Percentiles rank a stretch among this genome's conserved stretches.
phyloP scores from a whole-genome alignment of 2,329 filamentous ascomycete genomes.

The Aspergillus phoenicis region DNA sequence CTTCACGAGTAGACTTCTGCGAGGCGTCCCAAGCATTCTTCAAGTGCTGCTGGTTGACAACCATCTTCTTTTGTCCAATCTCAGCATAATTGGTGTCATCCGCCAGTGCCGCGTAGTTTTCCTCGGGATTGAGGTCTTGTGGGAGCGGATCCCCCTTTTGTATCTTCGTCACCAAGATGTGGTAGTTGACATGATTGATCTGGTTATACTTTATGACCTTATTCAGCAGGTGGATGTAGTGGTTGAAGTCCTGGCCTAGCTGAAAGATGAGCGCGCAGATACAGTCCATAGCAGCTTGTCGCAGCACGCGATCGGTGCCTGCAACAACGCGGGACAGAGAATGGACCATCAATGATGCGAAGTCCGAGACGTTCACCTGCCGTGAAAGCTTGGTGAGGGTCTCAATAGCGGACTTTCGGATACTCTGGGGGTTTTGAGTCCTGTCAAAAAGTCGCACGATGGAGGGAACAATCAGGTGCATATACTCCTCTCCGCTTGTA shows the following conservation, averaged over 20 bases:
- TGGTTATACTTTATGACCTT: conserved; percentile 78
- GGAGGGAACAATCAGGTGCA: conserved; percentile 96
- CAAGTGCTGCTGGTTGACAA: conserved; percentile 95
- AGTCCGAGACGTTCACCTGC: conserved; percentile 96
- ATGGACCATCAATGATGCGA: conserved; percentile 93
- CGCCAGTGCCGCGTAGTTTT: conserved; percentile 73
- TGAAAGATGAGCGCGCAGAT: conserved; percentile 95
- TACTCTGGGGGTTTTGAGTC: conserved; percentile 73
- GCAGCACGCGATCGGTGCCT: conserved; percentile 70
- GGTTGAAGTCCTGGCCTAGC: conserved; percentile 89
- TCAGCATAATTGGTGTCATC: conserved; percentile 84
- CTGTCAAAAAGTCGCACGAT: conserved; percentile 95
- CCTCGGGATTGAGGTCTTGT: conserved; percentile 86
- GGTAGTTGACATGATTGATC: conserved; percentile 87
- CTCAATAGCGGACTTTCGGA: conserved; percentile 88
- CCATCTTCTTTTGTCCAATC: conserved; percentile 86
- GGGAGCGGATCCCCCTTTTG: conserved; percentile 95
- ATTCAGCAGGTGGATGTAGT: conserved; percentile 91
- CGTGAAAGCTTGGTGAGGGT: conserved; percentile 91
- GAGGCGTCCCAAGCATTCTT: conserved; percentile 97
- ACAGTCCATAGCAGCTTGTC: conserved; percentile 85
- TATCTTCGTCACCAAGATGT: conserved; percentile 86
- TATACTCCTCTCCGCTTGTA: conserved; percentile 94
- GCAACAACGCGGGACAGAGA: conserved; percentile 82
- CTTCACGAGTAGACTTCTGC: conserved; percentile 94